These are phyloP conservation scores for Leccinum subrobustum DNA, from an alignment of 1,284 basidiomycete genomes.

Conservation along the genomic window DNA sequence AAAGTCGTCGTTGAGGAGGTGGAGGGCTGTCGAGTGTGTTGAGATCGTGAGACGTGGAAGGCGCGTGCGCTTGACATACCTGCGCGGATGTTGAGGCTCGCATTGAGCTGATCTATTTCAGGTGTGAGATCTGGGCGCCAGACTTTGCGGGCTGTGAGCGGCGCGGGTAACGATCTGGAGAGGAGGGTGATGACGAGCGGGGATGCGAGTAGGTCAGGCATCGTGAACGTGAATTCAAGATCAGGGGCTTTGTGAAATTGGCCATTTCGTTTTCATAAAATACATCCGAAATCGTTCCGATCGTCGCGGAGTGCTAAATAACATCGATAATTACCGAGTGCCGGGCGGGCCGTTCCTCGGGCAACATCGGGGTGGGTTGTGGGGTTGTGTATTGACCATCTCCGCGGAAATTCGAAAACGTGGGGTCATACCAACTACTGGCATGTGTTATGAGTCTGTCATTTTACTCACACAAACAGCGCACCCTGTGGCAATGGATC, in stretches of 20 bases:
- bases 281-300: background rate
- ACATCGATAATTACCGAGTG: background rate
- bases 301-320: background rate
- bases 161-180: constrained; percentile 14
- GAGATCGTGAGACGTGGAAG: background rate
- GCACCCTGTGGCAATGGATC: background rate
- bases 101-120: constrained; percentile 23
- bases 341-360: too few species aligned
- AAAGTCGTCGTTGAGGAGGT: constrained; percentile 34
- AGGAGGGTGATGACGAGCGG: constrained; percentile 20
- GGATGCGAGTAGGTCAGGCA: constrained; percentile 13
- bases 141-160: constrained; percentile 18
- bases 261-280: background rate
- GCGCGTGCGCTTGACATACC: constrained; percentile 5
- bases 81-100: constrained; percentile 18
- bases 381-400: too few species aligned
- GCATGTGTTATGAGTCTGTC: too few species aligned
- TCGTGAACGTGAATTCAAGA: background rate
- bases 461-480: background rate
- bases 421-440: too few species aligned
- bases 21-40: constrained; percentile 17
- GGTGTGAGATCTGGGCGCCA: constrained; percentile 24
- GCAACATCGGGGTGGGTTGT: too few species aligned
- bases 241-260: background rate
- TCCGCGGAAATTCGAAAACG: too few species aligned